Base-by-base conservation (phyloP, 805 yeast genomes). In the Ogataea corticis region DNA sequence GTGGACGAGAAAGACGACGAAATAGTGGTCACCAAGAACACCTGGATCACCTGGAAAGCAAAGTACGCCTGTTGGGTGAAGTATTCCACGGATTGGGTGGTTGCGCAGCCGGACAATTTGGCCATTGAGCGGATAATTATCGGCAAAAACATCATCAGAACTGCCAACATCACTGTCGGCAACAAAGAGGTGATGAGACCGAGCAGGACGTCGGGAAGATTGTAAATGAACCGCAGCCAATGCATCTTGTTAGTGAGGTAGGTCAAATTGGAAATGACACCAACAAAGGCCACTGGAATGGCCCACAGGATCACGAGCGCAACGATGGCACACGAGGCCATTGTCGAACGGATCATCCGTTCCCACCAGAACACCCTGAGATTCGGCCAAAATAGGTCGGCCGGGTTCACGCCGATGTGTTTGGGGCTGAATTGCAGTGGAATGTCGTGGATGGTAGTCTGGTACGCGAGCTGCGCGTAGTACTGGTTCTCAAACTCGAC, bases 361-460 rank as follows among this genome's bases (percentile, higher is more conserved):
- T 86, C 95, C 85, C 88, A 84, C 91, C 94, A 86, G 56, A 80
- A 80, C 65, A 86, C 63, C 61, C 94, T 74, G 79, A 85, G 70
- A 62, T 86, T 86, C 41, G 77, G 63, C 94, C 94, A 86, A 48
- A 75, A 67, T 35, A 86, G 68, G 57, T 85, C 84, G 1, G 58
- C 65, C 1, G 91, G 87, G 46, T 77, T 82, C 41, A 83, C 64
- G 31, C 91, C 91, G 39, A 78, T 74, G 52, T 70, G 74, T 14
- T 77, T 73, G 3, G 90, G 88, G 17, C 66, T 54, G 75, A 85
- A 72, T 52, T 79, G 74, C 51, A 85, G 63, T 0, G 94, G 89
- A 37, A 71, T 73, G 62, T 85, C 91, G 57, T 82, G 84, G 13
- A 80, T 69, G 3, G 75, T 69, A 1, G 83, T 63, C 64, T 85